phyloP scores from a whole-genome alignment of 805 yeast genomes.

The Yamadazyma laniorum region DNA sequence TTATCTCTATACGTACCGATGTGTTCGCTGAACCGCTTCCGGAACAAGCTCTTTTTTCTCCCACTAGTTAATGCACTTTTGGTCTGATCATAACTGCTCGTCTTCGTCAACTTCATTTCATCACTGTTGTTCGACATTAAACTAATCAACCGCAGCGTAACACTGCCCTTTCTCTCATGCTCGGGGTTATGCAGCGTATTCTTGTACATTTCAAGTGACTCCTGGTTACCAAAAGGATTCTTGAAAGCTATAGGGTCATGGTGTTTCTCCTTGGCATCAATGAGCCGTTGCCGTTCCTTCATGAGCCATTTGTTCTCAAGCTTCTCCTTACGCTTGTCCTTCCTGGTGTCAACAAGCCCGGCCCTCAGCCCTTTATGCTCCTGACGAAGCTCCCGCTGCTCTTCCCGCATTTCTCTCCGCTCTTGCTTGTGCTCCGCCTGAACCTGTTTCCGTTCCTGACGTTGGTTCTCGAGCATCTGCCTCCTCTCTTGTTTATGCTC shows the following conservation, averaged over 20 bases:
- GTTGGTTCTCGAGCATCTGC: slow-evolving; percentile 8
- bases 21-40: slow-evolving; percentile 25
- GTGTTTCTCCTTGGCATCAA: slow-evolving; percentile 10
- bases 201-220: slow-evolving; percentile 10
- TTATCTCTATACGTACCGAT: slow-evolving; percentile 39
- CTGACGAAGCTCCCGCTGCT: slow-evolving; percentile 3
- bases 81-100: slow-evolving; percentile 37
- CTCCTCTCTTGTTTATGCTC: slow-evolving; percentile 11
- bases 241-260: slow-evolving; percentile 8
- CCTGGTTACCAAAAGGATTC: slow-evolving; percentile 13
- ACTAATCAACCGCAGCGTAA: slow-evolving; percentile 21
- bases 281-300: slow-evolving; percentile 9
- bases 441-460: neutral
- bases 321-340: slow-evolving; percentile 2
- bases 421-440: neutral
- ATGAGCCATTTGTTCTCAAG: slow-evolving; percentile 9
- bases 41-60: slow-evolving; percentile 22
- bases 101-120: slow-evolving; percentile 17
- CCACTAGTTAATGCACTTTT: slow-evolving; percentile 32
- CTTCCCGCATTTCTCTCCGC: slow-evolving; percentile 1
- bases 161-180: slow-evolving; percentile 13
- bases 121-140: slow-evolving; percentile 18
- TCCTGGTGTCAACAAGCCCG: neutral
- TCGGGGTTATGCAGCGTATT: slow-evolving; percentile 4
- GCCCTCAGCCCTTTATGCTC: neutral